Evolutionary conservation across 805 yeast genomes (phyloP).

Genomic region (Yarrowia sp.): DNA sequence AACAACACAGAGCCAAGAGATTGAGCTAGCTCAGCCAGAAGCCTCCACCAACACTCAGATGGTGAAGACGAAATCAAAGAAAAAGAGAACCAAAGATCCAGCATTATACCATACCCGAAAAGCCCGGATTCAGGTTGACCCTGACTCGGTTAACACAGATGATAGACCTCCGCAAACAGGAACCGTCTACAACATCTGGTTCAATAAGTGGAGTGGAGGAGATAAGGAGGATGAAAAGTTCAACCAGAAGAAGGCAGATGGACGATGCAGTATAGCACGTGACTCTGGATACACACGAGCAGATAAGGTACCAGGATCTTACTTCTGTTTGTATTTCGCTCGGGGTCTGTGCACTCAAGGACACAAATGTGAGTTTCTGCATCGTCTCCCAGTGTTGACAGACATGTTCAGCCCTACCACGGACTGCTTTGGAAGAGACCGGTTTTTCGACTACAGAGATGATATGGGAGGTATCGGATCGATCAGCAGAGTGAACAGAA

Average conservation of each 20-base stretch:
- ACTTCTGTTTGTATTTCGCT: constrained; percentile 79
- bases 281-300: constrained; percentile 81
- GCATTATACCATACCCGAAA: constrained; percentile 38
- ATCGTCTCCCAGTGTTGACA: constrained; percentile 61
- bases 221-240: constrained; percentile 43
- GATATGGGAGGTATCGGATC: constrained; percentile 96
- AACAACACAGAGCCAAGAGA: not conserved
- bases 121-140: constrained; percentile 74
- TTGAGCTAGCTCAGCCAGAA: not conserved
- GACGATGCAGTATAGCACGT: constrained; percentile 52
- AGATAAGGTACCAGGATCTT: constrained; percentile 46
- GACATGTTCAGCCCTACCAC: constrained; percentile 61
- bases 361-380: constrained; percentile 68
- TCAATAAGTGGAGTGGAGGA: constrained; percentile 82
- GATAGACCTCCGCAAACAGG: constrained; percentile 79
- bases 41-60: not conserved
- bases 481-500: constrained; percentile 62
- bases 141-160: constrained; percentile 52
- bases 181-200: constrained; percentile 82
- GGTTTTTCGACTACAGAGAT: constrained; percentile 73
- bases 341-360: constrained; percentile 86
- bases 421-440: constrained; percentile 93
- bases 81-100: constrained; percentile 15
- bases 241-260: constrained; percentile 49
- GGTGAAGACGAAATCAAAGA: not conserved